These are phyloP conservation scores for Xylariomycetidae sp. DNA, from an alignment of 2,329 filamentous ascomycete species.

Conservation along the genomic window DNA sequence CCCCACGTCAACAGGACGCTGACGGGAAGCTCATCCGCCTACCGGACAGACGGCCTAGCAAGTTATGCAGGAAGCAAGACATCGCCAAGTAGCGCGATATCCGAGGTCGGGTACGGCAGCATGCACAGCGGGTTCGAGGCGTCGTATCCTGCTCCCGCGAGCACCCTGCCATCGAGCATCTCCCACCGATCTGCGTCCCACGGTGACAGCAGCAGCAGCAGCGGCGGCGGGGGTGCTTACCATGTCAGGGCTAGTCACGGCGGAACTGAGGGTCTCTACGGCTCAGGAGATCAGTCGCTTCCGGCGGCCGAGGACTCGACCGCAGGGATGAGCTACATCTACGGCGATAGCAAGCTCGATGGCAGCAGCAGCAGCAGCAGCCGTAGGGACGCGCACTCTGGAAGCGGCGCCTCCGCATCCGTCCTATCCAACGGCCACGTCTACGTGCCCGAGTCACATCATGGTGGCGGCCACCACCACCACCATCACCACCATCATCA, in stretches of 20 bases:
- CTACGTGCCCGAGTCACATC: constrained; percentile 27
- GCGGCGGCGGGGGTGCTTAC: constrained; percentile 10
- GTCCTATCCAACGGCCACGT: constrained; percentile 29
- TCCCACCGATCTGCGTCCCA: constrained; percentile 15
- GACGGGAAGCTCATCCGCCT: constrained; percentile 23
- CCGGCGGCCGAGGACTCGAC: constrained; percentile 17
- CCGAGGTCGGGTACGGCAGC: constrained; percentile 24
- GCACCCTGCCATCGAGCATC: constrained; percentile 11
- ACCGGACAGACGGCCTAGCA: constrained; percentile 23
- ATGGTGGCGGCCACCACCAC: constrained; percentile 3
- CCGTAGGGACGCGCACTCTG: constrained; percentile 20
- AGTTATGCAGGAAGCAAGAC: constrained; percentile 19
- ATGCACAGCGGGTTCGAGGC: constrained; percentile 20
- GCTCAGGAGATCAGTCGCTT: constrained; percentile 13
- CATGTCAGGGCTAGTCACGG: constrained; percentile 4
- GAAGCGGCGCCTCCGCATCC: constrained; percentile 12
- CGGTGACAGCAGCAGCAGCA: constrained; percentile 10
- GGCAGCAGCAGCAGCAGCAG: constrained; percentile 6
- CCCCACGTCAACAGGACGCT: constrained; percentile 30
- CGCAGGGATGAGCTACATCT: constrained; percentile 21
- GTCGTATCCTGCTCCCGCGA: constrained; percentile 12
- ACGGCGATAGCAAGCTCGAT: constrained; percentile 21
- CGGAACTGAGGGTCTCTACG: constrained; percentile 15
- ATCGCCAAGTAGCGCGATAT: constrained; percentile 16
- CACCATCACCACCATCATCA: no score